Conservation (phyloP, 2,329 filamentous ascomycete species). For the Tricladium varicosporioides region DNA sequence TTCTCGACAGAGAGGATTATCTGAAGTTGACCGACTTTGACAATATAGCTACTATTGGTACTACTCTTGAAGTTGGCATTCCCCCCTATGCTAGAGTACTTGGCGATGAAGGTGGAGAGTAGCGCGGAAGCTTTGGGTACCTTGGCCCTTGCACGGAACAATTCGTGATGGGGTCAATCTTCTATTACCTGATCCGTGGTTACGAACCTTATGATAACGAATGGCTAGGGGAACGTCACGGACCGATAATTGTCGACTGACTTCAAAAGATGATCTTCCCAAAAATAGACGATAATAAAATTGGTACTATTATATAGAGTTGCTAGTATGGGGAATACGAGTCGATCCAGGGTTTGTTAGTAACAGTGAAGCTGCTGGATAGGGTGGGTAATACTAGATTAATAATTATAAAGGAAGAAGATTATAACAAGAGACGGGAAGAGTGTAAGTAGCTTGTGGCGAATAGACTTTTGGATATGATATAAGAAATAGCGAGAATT, state of each 20-base stretch:
- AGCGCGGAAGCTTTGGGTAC: constrained; percentile 4
- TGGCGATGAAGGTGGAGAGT: not conserved
- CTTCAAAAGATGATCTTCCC: not conserved
- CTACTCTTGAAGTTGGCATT: constrained; percentile 6
- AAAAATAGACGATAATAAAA: not conserved
- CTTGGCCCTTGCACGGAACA: constrained; percentile 10
- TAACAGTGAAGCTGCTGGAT: not conserved
- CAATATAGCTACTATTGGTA: not conserved
- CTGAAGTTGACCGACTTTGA: constrained; percentile 2
- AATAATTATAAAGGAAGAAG: not conserved
- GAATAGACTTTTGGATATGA: not conserved
- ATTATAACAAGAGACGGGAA: not conserved
- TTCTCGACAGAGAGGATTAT: constrained; percentile 2
- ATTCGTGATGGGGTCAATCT: constrained; percentile 11
- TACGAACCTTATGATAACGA: constrained; percentile 10
- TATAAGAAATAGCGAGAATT: too few species aligned
- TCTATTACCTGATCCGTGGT: constrained; percentile 9
- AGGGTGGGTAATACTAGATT: not conserved
- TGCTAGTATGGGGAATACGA: constrained; percentile 5
- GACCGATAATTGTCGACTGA: not conserved
- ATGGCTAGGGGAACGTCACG: constrained; percentile 6
- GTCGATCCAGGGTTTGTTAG: not conserved
- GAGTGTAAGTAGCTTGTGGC: not conserved
- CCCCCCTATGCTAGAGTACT: constrained; percentile 7
- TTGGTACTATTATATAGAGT: not conserved